Evolutionary conservation across 2,329 filamentous ascomycete species (phyloP).

Genomic region (Orbilia javanica): DNA sequence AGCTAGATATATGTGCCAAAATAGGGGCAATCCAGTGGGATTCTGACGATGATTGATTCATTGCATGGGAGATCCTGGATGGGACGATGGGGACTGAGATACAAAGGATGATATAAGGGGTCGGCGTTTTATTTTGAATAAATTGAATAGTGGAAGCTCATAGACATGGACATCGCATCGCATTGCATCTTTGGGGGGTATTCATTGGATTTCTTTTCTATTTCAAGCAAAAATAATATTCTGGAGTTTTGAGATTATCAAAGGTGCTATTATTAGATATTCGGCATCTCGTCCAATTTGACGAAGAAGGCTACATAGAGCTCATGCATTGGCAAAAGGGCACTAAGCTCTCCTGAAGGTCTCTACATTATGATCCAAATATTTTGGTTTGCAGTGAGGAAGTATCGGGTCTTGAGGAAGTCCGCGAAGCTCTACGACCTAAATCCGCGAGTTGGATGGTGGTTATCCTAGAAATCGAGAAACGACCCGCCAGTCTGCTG

Average conservation of each 20-base stretch:
- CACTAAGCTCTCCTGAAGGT: too few species aligned
- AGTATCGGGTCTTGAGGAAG: too few species aligned
- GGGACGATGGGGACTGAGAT: not conserved
- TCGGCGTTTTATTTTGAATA: not conserved
- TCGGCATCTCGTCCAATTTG: too few species aligned
- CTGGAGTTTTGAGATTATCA: not conserved
- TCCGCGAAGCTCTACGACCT: too few species aligned
- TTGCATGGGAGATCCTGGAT: not conserved
- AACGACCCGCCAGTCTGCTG: too few species aligned
- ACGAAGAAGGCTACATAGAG: too few species aligned
- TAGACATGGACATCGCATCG: not conserved
- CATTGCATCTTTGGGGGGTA: not conserved
- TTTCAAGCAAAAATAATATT: not conserved
- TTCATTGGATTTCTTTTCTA: not conserved
- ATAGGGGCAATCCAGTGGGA: conserved; percentile 52
- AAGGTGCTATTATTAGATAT: too few species aligned
- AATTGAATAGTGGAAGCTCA: not conserved
- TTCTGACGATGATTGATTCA: conserved; percentile 26
- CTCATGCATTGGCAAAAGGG: too few species aligned
- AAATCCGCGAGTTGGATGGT: too few species aligned
- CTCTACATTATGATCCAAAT: too few species aligned
- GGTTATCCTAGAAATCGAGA: too few species aligned
- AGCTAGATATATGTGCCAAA: conserved; percentile 37
- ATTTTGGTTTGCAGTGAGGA: too few species aligned
- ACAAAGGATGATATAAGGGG: not conserved